Evolutionary conservation across 345 rosid species (phyloP).

Genomic region (Linum lewisii): DNA sequence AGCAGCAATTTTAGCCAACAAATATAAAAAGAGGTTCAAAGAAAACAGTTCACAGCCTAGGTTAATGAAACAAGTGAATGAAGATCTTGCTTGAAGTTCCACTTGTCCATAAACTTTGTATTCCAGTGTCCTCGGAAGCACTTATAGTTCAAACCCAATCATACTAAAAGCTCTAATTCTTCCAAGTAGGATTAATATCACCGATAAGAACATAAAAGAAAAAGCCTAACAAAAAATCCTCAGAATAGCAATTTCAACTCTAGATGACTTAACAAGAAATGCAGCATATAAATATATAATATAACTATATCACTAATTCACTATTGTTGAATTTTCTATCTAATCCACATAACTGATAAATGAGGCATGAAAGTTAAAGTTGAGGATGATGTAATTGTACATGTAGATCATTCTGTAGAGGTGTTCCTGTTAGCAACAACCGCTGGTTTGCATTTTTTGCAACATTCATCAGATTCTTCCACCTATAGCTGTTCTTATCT

Average conservation of each 20-base stretch:
- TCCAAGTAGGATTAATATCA: too few relatives aligned
- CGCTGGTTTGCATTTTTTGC: slow-evolving; percentile 93
- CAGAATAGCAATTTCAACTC: neutral
- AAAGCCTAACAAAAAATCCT: neutral
- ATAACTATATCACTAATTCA: neutral
- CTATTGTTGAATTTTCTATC: neutral
- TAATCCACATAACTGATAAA: neutral
- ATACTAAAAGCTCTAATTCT: too few relatives aligned
- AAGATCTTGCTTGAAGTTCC: too few relatives aligned
- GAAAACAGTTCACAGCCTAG: too few relatives aligned
- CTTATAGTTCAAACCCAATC: too few relatives aligned
- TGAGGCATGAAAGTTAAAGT: neutral
- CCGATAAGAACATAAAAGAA: neutral
- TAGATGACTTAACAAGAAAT: neutral
- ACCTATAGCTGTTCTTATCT: slow-evolving; percentile 93
- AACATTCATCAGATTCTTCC: slow-evolving; percentile 90
- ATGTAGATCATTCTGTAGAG: slow-evolving; percentile 96
- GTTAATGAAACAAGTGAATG: too few relatives aligned
- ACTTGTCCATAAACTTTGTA: too few relatives aligned
- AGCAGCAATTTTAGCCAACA: too few relatives aligned
- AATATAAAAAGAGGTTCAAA: too few relatives aligned
- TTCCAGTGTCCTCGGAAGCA: too few relatives aligned
- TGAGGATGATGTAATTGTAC: slow-evolving; percentile 23
- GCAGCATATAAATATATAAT: too few relatives aligned
- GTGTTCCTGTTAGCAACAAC: slow-evolving; percentile 96